Evolutionary conservation across 176 grass and related monocot species (phyloP).

Genomic region (Carex scoparia): DNA sequence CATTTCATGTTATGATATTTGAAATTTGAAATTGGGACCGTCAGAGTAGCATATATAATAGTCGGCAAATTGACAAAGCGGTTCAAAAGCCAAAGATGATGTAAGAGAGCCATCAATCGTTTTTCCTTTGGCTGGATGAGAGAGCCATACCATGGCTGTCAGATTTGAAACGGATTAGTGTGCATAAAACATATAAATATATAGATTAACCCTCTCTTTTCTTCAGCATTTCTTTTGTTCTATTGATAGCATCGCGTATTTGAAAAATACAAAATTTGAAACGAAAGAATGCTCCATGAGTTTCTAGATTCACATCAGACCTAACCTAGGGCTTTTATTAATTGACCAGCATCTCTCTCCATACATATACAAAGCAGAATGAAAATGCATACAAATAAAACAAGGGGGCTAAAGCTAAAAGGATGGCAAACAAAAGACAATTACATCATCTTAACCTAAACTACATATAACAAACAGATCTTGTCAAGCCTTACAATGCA

Average conservation of each 20-base stretch:
- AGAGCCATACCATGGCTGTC: background rate
- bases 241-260: background rate
- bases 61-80: background rate
- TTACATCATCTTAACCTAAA: background rate
- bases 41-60: background rate
- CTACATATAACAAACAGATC: background rate
- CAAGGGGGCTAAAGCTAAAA: background rate
- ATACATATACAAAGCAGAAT: background rate
- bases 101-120: background rate
- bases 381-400: background rate
- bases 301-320: background rate
- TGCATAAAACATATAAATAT: background rate
- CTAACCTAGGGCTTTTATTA: background rate
- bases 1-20: background rate
- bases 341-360: background rate
- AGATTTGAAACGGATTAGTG: conserved; percentile 4
- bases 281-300: background rate
- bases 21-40: background rate
- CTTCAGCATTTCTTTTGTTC: background rate
- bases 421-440: background rate
- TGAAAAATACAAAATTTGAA: background rate
- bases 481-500: background rate
- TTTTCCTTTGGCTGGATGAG: background rate
- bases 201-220: background rate
- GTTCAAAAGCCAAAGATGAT: background rate